Percentiles rank a stretch among this genome's conserved stretches.
phyloP scores from a whole-genome alignment of 2,329 filamentous ascomycete genomes.

The Ophiosphaerella herpotricha region DNA sequence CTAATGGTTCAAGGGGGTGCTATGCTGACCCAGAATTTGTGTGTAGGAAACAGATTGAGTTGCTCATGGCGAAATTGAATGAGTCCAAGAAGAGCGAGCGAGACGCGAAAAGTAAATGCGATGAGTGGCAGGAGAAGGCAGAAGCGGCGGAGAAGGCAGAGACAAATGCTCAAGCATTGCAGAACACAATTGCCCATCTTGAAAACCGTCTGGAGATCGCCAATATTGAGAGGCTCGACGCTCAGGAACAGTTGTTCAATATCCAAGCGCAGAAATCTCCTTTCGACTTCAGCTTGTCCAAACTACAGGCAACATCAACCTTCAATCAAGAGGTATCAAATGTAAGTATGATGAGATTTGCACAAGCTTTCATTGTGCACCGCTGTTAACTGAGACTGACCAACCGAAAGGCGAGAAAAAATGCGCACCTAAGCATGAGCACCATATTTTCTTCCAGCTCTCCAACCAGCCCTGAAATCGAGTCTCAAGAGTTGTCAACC shows the following conservation, averaged over 20 bases:
- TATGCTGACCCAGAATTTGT: background rate
- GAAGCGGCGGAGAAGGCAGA: conserved; percentile 30
- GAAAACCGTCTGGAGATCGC: conserved; percentile 47
- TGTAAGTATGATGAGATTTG: background rate
- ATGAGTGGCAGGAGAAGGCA: conserved; percentile 33
- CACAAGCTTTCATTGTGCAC: too few species aligned
- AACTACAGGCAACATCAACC: conserved; percentile 4
- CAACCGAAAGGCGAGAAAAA: conserved; percentile 2
- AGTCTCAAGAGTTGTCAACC: conserved; percentile 27
- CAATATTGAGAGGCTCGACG: conserved; percentile 50
- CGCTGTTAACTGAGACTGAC: background rate
- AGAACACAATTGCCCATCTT: conserved; percentile 45
- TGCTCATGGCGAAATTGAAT: conserved; percentile 47
- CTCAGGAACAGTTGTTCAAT: conserved; percentile 43
- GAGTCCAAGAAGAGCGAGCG: conserved; percentile 45
- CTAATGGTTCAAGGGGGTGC: background rate
- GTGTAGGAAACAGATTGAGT: conserved; percentile 37
- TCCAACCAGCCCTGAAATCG: conserved; percentile 15
- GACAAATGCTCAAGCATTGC: conserved; percentile 35
- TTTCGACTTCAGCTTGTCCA: conserved; percentile 27
- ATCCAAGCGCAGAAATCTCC: conserved; percentile 31
- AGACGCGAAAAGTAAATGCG: conserved; percentile 35
- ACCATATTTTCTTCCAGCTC: conserved; percentile 35
- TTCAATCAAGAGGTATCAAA: background rate
- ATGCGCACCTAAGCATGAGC: conserved; percentile 31